A percentile compares a stretch with the other conserved stretches of the same genome.
phyloP scores from a whole-genome alignment of 2,329 filamentous ascomycete genomes.

The Stachybotrys chartarum region DNA sequence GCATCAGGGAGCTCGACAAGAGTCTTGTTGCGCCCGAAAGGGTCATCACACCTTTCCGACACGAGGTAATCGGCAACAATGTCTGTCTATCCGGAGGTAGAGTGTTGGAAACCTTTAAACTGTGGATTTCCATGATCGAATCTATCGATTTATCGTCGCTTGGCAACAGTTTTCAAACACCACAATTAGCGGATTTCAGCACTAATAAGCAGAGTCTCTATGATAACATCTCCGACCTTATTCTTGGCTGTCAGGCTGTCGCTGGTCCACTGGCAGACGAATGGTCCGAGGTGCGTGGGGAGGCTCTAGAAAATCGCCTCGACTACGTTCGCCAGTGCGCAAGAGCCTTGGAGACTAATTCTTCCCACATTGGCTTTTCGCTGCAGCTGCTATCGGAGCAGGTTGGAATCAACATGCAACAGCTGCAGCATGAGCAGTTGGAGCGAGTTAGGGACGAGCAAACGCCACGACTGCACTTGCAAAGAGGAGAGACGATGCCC shows the following conservation, averaged over 20 bases:
- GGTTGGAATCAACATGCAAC: conserved; percentile 51
- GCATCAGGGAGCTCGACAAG: conserved; percentile 82
- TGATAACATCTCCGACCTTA: conserved; percentile 83
- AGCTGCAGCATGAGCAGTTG: conserved; percentile 27
- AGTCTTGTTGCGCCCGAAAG: conserved; percentile 72
- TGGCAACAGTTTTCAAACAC: conserved; percentile 71
- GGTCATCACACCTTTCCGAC: conserved; percentile 69
- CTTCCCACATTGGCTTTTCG: conserved; percentile 81
- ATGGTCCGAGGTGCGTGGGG: conserved; percentile 87
- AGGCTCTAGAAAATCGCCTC: conserved; percentile 80
- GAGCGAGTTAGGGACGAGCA: conserved; percentile 40
- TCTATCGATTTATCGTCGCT: conserved; percentile 82
- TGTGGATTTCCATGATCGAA: conserved; percentile 85
- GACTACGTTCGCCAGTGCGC: conserved; percentile 72
- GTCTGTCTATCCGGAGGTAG: conserved; percentile 72
- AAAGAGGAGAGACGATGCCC: conserved; percentile 51
- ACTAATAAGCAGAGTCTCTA: conserved; percentile 90
- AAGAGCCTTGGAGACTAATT: conserved; percentile 76
- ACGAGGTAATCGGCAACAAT: conserved; percentile 73
- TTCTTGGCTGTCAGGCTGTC: conserved; percentile 85
- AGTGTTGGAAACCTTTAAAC: conserved; percentile 81
- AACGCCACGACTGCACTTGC: conserved; percentile 42
- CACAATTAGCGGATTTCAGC: conserved; percentile 79
- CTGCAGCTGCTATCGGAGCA: conserved; percentile 82
- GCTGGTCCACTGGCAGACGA: conserved; percentile 87